phyloP scores from a whole-genome alignment of 1,284 basidiomycete species.

The Cryptococcus sp. region DNA sequence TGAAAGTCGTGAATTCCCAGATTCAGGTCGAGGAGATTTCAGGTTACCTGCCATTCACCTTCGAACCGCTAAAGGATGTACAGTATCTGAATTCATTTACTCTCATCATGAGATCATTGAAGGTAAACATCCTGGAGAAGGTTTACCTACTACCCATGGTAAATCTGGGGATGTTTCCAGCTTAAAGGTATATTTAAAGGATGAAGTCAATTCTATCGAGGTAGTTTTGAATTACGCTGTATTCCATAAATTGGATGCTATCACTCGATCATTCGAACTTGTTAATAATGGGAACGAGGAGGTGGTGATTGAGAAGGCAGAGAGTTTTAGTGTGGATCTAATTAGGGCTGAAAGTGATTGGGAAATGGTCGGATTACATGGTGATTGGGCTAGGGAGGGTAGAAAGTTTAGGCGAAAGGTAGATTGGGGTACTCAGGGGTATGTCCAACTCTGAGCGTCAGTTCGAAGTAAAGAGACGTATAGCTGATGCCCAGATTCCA shows the following conservation, averaged over 20 bases:
- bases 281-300: constrained; percentile 13
- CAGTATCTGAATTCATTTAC: constrained; percentile 21
- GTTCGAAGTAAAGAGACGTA: background rate
- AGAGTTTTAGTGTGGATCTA: constrained; percentile 23
- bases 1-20: constrained; percentile 24
- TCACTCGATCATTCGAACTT: constrained; percentile 15
- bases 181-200: constrained; percentile 18
- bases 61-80: constrained; percentile 12
- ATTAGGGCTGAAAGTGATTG: constrained; percentile 8
- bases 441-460: constrained; percentile 4
- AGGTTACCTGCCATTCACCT: constrained; percentile 26
- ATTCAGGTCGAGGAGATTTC: constrained; percentile 30
- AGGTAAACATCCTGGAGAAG: constrained; percentile 18
- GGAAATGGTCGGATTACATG: constrained; percentile 24
- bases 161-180: constrained; percentile 12
- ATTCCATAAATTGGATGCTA: constrained; percentile 14
- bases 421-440: constrained; percentile 26
- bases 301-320: constrained; percentile 18
- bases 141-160: constrained; percentile 25
- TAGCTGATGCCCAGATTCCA: constrained; percentile 16
- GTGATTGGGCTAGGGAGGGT: constrained; percentile 30
- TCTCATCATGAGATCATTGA: constrained; percentile 7
- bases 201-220: constrained; percentile 9
- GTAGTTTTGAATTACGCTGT: constrained; percentile 22
- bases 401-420: constrained; percentile 15